phyloP scores from a whole-genome alignment of 768 basidiomycete species.

The Russula sp. region DNA sequence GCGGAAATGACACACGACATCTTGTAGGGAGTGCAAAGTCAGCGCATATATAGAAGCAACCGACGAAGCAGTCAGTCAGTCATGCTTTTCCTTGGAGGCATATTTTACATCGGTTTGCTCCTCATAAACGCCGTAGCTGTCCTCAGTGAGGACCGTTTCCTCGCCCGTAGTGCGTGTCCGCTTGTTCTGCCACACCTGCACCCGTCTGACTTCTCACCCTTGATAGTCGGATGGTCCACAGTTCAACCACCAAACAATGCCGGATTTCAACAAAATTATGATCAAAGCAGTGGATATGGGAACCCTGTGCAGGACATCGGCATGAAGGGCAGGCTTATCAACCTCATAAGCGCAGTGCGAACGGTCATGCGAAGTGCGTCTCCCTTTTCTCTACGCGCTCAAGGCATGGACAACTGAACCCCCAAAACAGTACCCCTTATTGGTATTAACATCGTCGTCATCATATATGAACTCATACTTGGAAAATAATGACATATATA shows the following conservation, averaged over 20 bases:
- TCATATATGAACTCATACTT: conserved; percentile 76
- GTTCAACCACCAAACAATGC: conserved; percentile 54
- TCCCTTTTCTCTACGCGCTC: conserved; percentile 2
- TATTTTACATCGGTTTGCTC: conserved; percentile 82
- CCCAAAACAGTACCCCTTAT: conserved; percentile 83
- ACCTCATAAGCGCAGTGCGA: conserved; percentile 90
- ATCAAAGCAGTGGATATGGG: conserved; percentile 62
- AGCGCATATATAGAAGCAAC: conserved; percentile 6
- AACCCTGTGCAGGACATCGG: conserved; percentile 51
- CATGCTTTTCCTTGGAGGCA: conserved; percentile 59
- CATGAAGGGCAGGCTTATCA: conserved; percentile 81
- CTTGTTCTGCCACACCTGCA: conserved; percentile 7
- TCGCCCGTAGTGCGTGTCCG: conserved; percentile 70
- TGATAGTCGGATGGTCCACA: conserved; percentile 83
- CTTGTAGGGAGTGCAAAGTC: neutral
- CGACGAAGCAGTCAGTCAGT: conserved; percentile 12
- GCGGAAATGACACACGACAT: neutral
- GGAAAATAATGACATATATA: conserved; percentile 37
- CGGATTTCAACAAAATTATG: conserved; percentile 61
- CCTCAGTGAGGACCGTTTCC: conserved; percentile 92
- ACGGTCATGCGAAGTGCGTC: conserved; percentile 95
- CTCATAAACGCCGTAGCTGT: conserved; percentile 94
- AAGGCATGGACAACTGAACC: conserved; percentile 17
- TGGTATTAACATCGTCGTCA: conserved; percentile 77
- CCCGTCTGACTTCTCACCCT: conserved; percentile 20